Percentiles rank a stretch among this genome's conserved stretches.
phyloP scores from a whole-genome alignment of 2,329 filamentous ascomycete species.

The Cercospora sp. region DNA sequence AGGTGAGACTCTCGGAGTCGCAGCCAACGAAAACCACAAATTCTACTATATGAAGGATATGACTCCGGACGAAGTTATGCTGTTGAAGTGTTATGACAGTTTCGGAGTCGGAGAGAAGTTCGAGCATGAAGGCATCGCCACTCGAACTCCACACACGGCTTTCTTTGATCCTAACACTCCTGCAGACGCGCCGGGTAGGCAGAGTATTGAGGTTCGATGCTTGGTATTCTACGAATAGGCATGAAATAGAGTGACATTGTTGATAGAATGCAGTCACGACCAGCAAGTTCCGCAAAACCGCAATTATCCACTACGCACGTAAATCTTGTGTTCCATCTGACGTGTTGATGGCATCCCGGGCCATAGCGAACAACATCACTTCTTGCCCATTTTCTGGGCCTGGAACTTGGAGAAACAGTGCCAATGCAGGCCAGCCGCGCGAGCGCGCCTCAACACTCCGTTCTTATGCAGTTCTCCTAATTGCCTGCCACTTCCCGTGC shows the following conservation, averaged over 20 bases:
- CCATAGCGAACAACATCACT: background rate
- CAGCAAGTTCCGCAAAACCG: background rate
- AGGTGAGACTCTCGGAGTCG: conserved; percentile 64
- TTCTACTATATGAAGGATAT: conserved; percentile 70
- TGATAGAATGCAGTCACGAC: background rate
- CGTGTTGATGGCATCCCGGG: background rate
- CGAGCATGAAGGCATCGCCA: conserved; percentile 43
- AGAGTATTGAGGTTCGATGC: conserved; percentile 86
- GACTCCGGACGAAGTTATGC: conserved; percentile 57
- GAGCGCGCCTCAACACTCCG: background rate
- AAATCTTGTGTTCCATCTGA: background rate
- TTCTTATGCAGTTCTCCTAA: background rate
- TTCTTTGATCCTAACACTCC: conserved; percentile 75
- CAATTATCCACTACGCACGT: background rate
- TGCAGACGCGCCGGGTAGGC: conserved; percentile 67
- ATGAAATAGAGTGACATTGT: background rate
- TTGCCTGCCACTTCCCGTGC: background rate
- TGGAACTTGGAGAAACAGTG: background rate
- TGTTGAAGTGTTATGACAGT: conserved; percentile 55
- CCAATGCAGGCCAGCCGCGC: background rate
- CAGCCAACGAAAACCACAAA: conserved; percentile 58
- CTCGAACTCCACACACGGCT: conserved; percentile 68
- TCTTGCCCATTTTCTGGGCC: background rate
- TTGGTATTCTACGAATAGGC: conserved; percentile 63
- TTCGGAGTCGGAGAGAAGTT: conserved; percentile 45